Conservation (phyloP, 106 monocot species). For the Platanthera guangdongensis region DNA sequence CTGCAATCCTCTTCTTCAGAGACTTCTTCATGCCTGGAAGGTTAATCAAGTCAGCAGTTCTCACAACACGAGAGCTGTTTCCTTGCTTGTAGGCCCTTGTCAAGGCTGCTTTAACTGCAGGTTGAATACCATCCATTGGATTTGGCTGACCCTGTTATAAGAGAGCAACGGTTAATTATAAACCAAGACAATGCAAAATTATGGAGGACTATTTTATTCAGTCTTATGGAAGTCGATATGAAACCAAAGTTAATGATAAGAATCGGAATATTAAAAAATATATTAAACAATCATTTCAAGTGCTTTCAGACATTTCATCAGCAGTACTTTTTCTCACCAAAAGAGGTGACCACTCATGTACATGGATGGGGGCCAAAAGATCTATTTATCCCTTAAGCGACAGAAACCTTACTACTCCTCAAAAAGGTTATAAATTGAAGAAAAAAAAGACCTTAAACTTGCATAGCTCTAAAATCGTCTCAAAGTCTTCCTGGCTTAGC, state of each 20-base stretch:
- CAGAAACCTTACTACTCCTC: not conserved
- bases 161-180: not conserved
- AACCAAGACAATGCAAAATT: not conserved
- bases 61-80: constrained; percentile 51
- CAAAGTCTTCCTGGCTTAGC: constrained; percentile 86
- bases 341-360: not conserved
- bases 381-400: not conserved
- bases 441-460: constrained; percentile 59
- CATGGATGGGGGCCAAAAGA: not conserved
- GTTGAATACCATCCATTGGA: constrained; percentile 73
- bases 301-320: not conserved
- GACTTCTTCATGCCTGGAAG: constrained; percentile 85
- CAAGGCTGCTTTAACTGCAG: constrained; percentile 79
- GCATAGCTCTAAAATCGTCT: constrained; percentile 75
- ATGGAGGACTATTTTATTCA: too few species aligned
- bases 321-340: not conserved
- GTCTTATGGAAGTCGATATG: too few species aligned
- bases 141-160: constrained; percentile 60
- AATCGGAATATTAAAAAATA: not conserved
- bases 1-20: constrained; percentile 79
- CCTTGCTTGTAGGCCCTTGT: constrained; percentile 88
- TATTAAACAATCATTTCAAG: not conserved
- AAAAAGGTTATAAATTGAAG: not conserved
- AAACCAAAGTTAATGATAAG: not conserved
- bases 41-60: constrained; percentile 68